Percentiles rank a stretch among this genome's conserved stretches.
Conservation (phyloP, 495 filamentous ascomycete genomes). For the Aspergillus carlsbadensis region DNA sequence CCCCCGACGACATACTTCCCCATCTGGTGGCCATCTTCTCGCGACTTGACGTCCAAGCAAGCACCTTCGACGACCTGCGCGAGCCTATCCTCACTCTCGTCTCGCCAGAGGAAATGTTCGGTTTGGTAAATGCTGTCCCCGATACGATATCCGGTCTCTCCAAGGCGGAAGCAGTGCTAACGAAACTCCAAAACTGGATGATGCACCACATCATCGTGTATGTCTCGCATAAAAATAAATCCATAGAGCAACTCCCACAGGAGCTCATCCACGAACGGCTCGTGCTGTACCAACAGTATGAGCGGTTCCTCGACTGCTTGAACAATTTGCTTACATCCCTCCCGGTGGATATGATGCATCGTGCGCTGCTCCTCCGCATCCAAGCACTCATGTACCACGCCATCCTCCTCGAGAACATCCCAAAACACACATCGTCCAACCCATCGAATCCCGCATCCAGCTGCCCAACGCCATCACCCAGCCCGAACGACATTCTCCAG, state of each 20-base stretch:
- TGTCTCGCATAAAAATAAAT: conserved; percentile 2
- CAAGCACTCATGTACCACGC: conserved; percentile 6
- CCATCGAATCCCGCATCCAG: not conserved
- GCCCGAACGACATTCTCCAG: not conserved
- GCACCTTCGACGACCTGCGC: conserved; percentile 21
- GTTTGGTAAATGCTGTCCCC: not conserved
- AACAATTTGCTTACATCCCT: not conserved
- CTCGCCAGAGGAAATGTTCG: not conserved
- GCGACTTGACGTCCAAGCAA: conserved; percentile 31
- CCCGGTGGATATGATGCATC: not conserved
- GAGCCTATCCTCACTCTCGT: not conserved
- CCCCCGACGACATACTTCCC: conserved; percentile 15
- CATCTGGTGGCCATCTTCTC: conserved; percentile 19
- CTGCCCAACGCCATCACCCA: not conserved
- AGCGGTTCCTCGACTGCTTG: not conserved
- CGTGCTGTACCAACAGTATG: conserved; percentile 2
- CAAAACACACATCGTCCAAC: not conserved
- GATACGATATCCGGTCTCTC: not conserved
- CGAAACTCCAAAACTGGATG: conserved; percentile 5
- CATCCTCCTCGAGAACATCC: conserved; percentile 14
- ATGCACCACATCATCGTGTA: conserved; percentile 8
- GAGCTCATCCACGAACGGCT: not conserved
- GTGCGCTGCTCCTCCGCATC: conserved; percentile 1
- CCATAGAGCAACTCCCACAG: not conserved
- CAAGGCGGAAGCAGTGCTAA: not conserved